Base-by-base conservation (phyloP, 148 eudicot species). In the Rhododendron henanense region DNA sequence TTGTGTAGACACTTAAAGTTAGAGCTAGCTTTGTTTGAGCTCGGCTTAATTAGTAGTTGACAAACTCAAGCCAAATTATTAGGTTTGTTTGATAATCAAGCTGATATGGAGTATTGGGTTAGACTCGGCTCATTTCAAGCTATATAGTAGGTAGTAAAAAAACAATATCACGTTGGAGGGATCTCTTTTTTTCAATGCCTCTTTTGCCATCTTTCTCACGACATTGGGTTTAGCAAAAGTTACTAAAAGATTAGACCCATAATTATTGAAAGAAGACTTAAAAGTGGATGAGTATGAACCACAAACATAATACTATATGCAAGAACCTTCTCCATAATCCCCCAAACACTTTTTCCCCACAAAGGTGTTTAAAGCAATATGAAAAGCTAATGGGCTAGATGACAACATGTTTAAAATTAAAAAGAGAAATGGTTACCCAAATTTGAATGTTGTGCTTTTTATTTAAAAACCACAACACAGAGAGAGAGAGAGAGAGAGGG, bases 291-390 rank as follows among this genome's bases (percentile, higher is more conserved):
- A 47, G 10, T 48, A 48, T 14, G 35, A 25, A n/a, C 35, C 31
- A 77, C 51, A 45, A 44, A 31, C 69, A 67, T 67, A 67, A 21
- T 10, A 67, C 10, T 10, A 67, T 13, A n/a, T 83, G 63, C 18
- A 47, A 83, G 63, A 83, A 83, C 61, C 85, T 83, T 83, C 85
- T 69, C 85, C 63, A 71, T 79, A 3, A 65, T 50, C 9, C 14
- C 35, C 57, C 55, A 37, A 48, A 15, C 28, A 15, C 28, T n/a
- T 83, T 71, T 69, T 21, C 37, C 51, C 13, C n/a, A 25, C 74
- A 71, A 71, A 28, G 39, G 45, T 69, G 63, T 71, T 83, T 11
- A 83, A 71, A 69, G 79, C 76, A 67, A 67, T 67, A 45, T 83
- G 39, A 45, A 83, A 55, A 57, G 73, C 47, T 78, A 13, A 55